Evolutionary conservation across 148 eudicot species (phyloP), one percentile per base, ranked within the genome.

Genomic region (Polygonum aviculare): DNA sequence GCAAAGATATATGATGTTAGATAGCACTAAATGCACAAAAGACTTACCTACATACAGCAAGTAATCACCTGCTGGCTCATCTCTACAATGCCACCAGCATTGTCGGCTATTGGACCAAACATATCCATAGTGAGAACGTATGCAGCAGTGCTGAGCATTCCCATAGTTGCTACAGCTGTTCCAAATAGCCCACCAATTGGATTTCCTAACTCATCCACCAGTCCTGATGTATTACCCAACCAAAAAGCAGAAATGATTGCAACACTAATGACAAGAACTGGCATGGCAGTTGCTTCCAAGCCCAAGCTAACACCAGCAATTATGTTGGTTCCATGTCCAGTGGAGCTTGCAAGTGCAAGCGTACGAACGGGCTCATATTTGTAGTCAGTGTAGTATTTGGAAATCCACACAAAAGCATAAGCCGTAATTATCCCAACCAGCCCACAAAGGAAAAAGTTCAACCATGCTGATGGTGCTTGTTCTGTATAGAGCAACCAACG

Each of bases 51-150:
- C 9, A 45, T 45, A 11, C 39, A 52, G 2, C 65, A 36, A 77
- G 74, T 19, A 12, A 69, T 79, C 81, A 95, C 99, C 99, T 95
- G 99, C 84, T 92, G 96, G 82, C 99, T 95, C 99, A 95, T 95
- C 88, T 95, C 99, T 69, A 91, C 99, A 80, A 95, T 95, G 77
- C 99, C 99, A 86, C 99, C 99, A 19, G 99, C 99, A 89, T 95
- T 95, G 82, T 95, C 99, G 77, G 99, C 99, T 78, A 95, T 95
- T 72, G 99, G 99, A 54, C 99, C 99, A 85, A 95, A 95, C 99
- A 95, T 95, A 83, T 95, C 99, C 99, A 95, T 95, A 1, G 99
- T 95, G 73, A 95, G 87, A 77, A 95, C 99, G 86, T 95, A 95
- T 59, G 94, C 99, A 82, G 99, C 99, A n/a, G 99, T 95, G 79